These are phyloP conservation scores for Laburnicola sp. DNA, from an alignment of 2,329 filamentous ascomycete genomes.

Conservation along the genomic window DNA sequence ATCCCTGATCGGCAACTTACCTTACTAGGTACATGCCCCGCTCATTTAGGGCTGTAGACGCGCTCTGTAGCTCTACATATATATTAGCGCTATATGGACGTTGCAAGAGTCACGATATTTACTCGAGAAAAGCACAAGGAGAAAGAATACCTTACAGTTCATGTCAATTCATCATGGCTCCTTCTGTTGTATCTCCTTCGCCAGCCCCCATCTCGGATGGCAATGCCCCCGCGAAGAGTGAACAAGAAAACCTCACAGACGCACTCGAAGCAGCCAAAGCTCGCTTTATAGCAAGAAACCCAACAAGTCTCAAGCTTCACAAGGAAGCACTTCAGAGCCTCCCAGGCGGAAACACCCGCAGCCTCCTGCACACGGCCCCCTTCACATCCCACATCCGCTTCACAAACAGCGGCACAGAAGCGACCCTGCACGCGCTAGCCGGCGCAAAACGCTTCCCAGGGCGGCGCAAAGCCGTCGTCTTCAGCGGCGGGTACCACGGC, in stretches of 20 bases:
- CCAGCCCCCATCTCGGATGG: constrained; percentile 8
- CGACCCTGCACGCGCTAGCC: constrained; percentile 31
- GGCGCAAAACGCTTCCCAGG: constrained; percentile 54
- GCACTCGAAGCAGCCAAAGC: constrained; percentile 25
- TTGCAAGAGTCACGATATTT: background rate
- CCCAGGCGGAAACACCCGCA: constrained; percentile 47
- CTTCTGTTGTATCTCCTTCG: constrained; percentile 8
- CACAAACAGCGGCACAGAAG: constrained; percentile 37
- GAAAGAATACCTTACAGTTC: background rate
- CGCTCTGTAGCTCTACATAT: background rate
- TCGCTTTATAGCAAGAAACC: constrained; percentile 23
- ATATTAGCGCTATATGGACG: too few relatives aligned
- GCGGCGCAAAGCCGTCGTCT: constrained; percentile 50
- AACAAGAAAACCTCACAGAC: constrained; percentile 11
- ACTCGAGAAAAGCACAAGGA: too few relatives aligned
- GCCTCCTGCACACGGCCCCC: constrained; percentile 41
- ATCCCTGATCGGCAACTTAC: background rate
- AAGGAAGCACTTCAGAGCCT: constrained; percentile 33
- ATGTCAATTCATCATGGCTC: constrained; percentile 14
- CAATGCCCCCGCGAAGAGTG: constrained; percentile 15
- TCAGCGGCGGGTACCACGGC: constrained; percentile 58
- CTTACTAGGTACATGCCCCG: background rate
- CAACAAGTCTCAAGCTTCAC: constrained; percentile 31
- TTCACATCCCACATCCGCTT: constrained; percentile 41
- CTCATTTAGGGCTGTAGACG: background rate